Percentiles rank a stretch among this genome's conserved stretches.
Conservation (phyloP, 768 basidiomycete genomes). For the Tulasnella sp. region DNA sequence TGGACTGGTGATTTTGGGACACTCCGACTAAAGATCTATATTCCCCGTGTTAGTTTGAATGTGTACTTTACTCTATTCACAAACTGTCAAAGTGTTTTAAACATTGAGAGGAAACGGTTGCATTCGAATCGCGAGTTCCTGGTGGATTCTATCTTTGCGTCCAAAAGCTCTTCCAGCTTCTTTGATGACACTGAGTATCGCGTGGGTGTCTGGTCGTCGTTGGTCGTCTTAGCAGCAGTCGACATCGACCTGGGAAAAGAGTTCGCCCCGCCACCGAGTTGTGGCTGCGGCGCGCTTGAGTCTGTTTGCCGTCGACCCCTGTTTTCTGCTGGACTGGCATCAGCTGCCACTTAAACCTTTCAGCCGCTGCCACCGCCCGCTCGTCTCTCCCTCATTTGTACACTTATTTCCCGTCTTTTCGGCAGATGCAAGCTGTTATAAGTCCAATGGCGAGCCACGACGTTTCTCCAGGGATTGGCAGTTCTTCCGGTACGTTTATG, state of each 20-base stretch:
- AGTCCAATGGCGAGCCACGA: not conserved
- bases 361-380: not conserved
- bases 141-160: not conserved
- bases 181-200: not conserved
- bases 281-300: not conserved
- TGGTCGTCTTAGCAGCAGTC: not conserved
- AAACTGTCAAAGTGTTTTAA: not conserved
- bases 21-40: not conserved
- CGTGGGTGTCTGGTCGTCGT: not conserved
- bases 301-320: not conserved
- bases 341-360: not conserved
- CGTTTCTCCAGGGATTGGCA: not conserved
- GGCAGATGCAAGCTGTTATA: not conserved
- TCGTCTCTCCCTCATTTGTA: not conserved
- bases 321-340: not conserved
- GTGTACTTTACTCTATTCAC: not conserved
- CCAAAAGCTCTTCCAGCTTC: not conserved
- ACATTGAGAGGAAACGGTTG: not conserved
- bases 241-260: not conserved
- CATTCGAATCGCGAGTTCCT: not conserved
- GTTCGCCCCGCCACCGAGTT: not conserved
- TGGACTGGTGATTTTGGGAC: conserved; percentile 31
- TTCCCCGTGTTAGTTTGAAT: not conserved
- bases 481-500: not conserved
- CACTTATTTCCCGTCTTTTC: not conserved